A percentile compares a stretch with the other conserved stretches of the same genome.
Conservation (phyloP, 106 monocot genomes). For the Hemerocallis citrina region DNA sequence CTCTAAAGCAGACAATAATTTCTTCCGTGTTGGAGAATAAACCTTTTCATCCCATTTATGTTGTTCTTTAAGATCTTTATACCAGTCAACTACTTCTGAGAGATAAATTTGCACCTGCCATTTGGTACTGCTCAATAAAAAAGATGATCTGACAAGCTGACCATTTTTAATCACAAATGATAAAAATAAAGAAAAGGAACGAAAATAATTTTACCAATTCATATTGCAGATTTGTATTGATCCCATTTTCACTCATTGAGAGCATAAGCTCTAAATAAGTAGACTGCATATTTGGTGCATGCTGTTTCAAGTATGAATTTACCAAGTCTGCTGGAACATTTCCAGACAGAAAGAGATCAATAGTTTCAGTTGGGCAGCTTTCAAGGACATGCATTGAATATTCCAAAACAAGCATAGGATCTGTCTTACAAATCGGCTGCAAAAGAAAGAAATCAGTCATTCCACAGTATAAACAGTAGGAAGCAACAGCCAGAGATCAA, state of each 20-base stretch:
- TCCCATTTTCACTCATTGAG: constrained; percentile 71
- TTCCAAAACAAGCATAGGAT: constrained; percentile 96
- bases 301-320: constrained; percentile 95
- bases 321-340: constrained; percentile 97
- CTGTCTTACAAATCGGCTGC: constrained; percentile 84
- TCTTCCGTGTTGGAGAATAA: constrained; percentile 66
- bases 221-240: constrained; percentile 77
- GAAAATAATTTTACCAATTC: constrained; percentile 57
- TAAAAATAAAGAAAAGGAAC: constrained; percentile 1
- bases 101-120: constrained; percentile 93
- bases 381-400: constrained; percentile 82
- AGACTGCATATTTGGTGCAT: constrained; percentile 92
- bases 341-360: constrained; percentile 87
- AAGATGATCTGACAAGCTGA: neutral
- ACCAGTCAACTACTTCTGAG: constrained; percentile 95
- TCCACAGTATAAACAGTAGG: constrained; percentile 2
- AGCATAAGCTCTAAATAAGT: constrained; percentile 97
- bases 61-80: constrained; percentile 65
- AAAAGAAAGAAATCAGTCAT: constrained; percentile 14
- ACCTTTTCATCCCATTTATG: constrained; percentile 79
- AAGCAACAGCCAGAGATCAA: too few relatives aligned
- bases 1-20: constrained; percentile 74
- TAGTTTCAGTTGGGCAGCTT: constrained; percentile 91
- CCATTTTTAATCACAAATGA: neutral
- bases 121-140: constrained; percentile 10